Evolutionary conservation across 2,329 filamentous ascomycete genomes (phyloP).

Genomic region (Aspergillus spinulosporus): DNA sequence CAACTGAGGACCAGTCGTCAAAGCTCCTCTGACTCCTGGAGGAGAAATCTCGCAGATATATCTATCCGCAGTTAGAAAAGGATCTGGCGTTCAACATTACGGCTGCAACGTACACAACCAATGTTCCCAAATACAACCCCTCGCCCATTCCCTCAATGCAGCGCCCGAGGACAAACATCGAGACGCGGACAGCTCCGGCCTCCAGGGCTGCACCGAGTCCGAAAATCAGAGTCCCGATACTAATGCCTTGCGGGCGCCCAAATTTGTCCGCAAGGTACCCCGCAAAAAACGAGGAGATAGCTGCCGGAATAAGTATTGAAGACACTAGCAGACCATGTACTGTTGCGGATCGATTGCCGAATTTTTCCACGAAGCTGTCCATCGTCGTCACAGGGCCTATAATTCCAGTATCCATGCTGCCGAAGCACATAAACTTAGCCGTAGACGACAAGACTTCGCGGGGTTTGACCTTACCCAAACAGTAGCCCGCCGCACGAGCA

Average conservation of each 20-base stretch:
- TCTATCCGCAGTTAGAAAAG: constrained; percentile 13
- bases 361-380: constrained; percentile 51
- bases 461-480: constrained; percentile 18
- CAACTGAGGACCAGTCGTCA: constrained; percentile 57
- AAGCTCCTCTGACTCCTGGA: constrained; percentile 48
- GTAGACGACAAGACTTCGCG: background rate
- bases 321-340: constrained; percentile 62
- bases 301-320: constrained; percentile 59
- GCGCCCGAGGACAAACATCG: constrained; percentile 58
- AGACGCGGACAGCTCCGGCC: constrained; percentile 48
- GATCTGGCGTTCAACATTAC: background rate
- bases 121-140: constrained; percentile 59
- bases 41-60: constrained; percentile 64
- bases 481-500: constrained; percentile 24
- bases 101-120: constrained; percentile 46
- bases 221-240: constrained; percentile 55
- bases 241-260: constrained; percentile 53
- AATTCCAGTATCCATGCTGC: constrained; percentile 51
- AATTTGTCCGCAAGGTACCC: constrained; percentile 55
- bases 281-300: constrained; percentile 58
- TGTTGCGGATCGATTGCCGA: constrained; percentile 54
- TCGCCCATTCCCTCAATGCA: constrained; percentile 60
- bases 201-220: constrained; percentile 56
- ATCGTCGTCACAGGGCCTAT: constrained; percentile 63
- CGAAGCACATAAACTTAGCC: background rate